These are phyloP conservation scores for Trametes sp. DNA, from an alignment of 1,284 basidiomycete species.

Conservation along the genomic window DNA sequence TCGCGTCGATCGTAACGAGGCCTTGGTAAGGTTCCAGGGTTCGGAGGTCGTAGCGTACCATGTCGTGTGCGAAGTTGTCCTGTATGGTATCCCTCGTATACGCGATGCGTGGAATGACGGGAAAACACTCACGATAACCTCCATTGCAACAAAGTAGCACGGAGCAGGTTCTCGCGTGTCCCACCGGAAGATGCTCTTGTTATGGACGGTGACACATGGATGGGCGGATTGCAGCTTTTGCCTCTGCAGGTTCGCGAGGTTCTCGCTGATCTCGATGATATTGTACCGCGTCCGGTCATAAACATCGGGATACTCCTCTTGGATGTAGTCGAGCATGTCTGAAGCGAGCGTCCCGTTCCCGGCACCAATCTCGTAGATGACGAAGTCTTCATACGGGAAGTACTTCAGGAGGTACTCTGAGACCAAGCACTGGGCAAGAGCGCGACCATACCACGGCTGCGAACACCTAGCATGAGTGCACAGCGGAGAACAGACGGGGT, in stretches of 20 bases:
- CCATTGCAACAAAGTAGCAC: slow-evolving; percentile 94
- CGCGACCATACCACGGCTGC: slow-evolving; percentile 91
- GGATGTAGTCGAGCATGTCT: slow-evolving; percentile 87
- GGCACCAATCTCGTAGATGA: slow-evolving; percentile 97
- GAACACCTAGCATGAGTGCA: slow-evolving; percentile 43
- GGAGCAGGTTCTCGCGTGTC: slow-evolving; percentile 77
- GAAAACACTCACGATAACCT: slow-evolving; percentile 82
- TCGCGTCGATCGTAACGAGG: slow-evolving; percentile 80
- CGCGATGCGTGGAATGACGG: neutral
- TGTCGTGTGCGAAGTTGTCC: slow-evolving; percentile 98
- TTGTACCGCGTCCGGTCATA: slow-evolving; percentile 91
- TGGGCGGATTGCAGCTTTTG: slow-evolving; percentile 62
- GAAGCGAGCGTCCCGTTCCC: slow-evolving; percentile 95
- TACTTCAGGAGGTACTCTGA: slow-evolving; percentile 93
- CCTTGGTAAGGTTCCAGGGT: slow-evolving; percentile 87
- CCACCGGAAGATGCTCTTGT: slow-evolving; percentile 93
- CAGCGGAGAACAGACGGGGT: slow-evolving; percentile 12
- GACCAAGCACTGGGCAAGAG: slow-evolving; percentile 88
- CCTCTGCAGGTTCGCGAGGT: slow-evolving; percentile 79
- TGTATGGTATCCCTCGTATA: slow-evolving; percentile 39
- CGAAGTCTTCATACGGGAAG: slow-evolving; percentile 95
- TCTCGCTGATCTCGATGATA: slow-evolving; percentile 93
- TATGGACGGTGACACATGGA: slow-evolving; percentile 74
- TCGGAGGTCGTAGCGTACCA: slow-evolving; percentile 87
- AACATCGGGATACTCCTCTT: slow-evolving; percentile 85